Base-by-base conservation (phyloP, 208 protist species). In the Tritrichomonas musculus region DNA sequence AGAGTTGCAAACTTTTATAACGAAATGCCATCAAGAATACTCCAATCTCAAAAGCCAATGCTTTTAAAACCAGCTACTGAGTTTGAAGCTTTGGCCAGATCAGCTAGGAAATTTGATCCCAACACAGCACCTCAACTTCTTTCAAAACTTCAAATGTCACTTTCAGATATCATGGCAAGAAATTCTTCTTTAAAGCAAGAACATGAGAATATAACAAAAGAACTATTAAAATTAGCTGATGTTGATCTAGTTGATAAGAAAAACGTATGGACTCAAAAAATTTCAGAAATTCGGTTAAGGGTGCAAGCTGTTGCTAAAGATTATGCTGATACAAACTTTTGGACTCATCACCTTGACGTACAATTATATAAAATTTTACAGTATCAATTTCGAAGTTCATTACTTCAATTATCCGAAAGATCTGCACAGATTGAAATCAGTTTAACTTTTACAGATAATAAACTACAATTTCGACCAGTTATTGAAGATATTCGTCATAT, bases 1-100 rank as follows among this genome's bases (percentile, higher is more conserved):
- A 94, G 97, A 94, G 95, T 97, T 65, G 95, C 96, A 22, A 96
- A 95, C 93, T 97, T 97, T 80, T 97, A 97, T 94, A 97, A 97
- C 94, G 96, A 94, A 1, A 95, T 97, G 80, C 88, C 94, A 57
- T 41, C 36, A 20, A 93, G 97, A 94, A 96, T 97, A 1, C 93
- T 97, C 22, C 72, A 64, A 69, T 94, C 80, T 50, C 96, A 97
- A 93, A 96, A 95, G 92, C 92, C 93, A 82, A 97, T 97, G 94
- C 80, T 97, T 53, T 49, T 96, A 22, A 65, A 95, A 66, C 55
- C 94, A 36, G 96, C 95, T 22, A 84, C 93, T 36, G 94, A 80
- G 41, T 97, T 97, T 93, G 96, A 97, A 92, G 39, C 39, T 36
- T 30, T 96, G 20, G 94, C 96, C 64, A 94, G 94, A 92, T 30